These are phyloP conservation scores for Fraxinus angustifolia DNA, from an alignment of 305 asterid genomes.

Conservation along the genomic window DNA sequence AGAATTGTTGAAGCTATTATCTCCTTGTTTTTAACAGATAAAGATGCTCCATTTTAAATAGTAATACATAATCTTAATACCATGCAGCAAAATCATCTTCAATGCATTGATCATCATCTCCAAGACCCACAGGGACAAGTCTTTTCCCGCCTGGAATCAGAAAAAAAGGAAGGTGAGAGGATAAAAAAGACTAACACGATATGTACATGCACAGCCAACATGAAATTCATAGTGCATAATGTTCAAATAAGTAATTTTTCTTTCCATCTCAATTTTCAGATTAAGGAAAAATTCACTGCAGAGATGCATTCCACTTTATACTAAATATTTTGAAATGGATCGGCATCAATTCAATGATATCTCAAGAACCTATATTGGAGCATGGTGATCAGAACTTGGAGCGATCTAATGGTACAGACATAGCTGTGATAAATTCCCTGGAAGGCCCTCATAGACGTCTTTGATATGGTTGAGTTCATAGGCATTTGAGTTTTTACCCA, in stretches of 20 bases:
- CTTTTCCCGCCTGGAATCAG: constrained; percentile 64
- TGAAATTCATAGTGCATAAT: background rate
- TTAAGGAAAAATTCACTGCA: background rate
- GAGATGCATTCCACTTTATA: background rate
- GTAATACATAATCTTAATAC: background rate
- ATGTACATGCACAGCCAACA: background rate
- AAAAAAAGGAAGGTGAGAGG: constrained; percentile 13
- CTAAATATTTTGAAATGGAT: background rate
- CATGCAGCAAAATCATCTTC: background rate
- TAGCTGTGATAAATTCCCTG: too few relatives aligned
- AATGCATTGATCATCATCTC: background rate
- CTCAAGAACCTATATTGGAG: background rate
- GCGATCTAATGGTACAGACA: too few relatives aligned
- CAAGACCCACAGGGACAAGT: constrained; percentile 48
- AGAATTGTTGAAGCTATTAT: background rate
- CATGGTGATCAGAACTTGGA: too few relatives aligned
- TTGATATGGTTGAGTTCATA: background rate
- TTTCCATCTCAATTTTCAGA: background rate
- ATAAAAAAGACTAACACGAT: constrained; percentile 6
- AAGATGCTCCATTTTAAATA: background rate
- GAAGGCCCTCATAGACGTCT: background rate
- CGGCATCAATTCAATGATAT: background rate
- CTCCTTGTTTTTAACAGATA: background rate
- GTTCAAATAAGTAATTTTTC: background rate
- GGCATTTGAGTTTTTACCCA: background rate